Evolutionary conservation across 257 asterid genomes (phyloP).

Genomic region (Fraxinus cuspidata): DNA sequence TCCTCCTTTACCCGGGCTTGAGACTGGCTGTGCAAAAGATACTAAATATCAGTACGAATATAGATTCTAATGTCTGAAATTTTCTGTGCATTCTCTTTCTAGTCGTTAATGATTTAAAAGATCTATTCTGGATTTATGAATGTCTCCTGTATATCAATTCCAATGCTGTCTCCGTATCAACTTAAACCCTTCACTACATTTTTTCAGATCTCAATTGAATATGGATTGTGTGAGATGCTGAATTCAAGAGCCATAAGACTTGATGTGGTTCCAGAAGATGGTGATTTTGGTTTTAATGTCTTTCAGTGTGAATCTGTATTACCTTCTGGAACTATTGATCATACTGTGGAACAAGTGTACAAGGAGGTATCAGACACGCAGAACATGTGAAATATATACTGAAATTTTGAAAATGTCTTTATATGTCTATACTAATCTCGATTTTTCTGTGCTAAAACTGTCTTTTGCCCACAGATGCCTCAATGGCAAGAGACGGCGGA

Average conservation of each 20-base stretch:
- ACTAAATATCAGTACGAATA: not conserved
- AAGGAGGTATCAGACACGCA: constrained; percentile 49
- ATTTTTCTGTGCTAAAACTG: constrained; percentile 18
- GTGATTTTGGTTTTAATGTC: constrained; percentile 59
- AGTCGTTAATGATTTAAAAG: not conserved
- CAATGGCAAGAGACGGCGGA: constrained; percentile 65
- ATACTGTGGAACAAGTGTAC: constrained; percentile 44
- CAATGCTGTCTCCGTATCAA: not conserved
- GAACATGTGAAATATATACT: constrained; percentile 1
- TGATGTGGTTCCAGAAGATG: constrained; percentile 70
- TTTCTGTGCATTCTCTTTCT: not conserved
- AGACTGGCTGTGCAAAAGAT: not conserved
- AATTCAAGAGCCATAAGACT: constrained; percentile 65
- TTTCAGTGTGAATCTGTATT: constrained; percentile 64
- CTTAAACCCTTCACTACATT: not conserved
- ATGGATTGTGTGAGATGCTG: constrained; percentile 85
- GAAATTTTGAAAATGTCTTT: not conserved
- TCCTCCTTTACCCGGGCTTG: not conserved
- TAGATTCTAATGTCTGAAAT: not conserved
- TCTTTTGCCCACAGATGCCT: constrained; percentile 56
- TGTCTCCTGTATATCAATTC: not conserved
- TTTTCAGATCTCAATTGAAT: constrained; percentile 76
- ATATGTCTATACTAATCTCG: not conserved
- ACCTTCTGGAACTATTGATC: constrained; percentile 73
- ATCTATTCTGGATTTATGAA: not conserved